Evolutionary conservation across 208 protist species (phyloP), one percentile per base, ranked within the genome.

Genomic region (Leishmania aethiopica): DNA sequence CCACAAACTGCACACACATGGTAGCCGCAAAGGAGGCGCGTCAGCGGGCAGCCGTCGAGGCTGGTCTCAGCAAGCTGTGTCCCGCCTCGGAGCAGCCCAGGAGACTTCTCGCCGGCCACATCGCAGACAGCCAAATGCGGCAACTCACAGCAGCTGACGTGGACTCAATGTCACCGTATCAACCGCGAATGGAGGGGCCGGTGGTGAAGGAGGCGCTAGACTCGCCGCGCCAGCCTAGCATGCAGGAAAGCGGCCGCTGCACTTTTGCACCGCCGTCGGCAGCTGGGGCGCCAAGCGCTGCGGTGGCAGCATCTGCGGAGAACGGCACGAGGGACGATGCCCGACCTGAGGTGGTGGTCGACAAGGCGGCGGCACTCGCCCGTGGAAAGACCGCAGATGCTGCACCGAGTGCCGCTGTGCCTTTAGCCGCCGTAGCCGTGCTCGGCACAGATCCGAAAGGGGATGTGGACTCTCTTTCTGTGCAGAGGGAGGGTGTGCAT

Each of bases 1-100:
- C 69, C 2, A 80, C 81, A 0, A 84, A 84, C 66, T 37, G 66
- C 59, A 78, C 81, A 1, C 81, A 84, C 53, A 59, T 32, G 25
- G 47, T 57, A 2, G 81, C 81, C 1, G 69, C 81, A n/a, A 77
- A 57, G 75, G 66, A 55, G 42, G 66, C 81, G 42, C 42, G 49
- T 3, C 55, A 77, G 69, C 66, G 45, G 32, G n/a, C 49, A 42
- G 32, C 32, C 0, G 13, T 55, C 17, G 19, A 25, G 6, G 47
- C 72, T 11, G 49, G 7, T 5, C 13, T 32, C n/a, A 22, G 19
- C 49, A 55, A 51, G 37, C 1, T n/a, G 22, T 47, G 19, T 17
- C 13, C 37, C 42, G 7, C 37, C 6, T n/a, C 15, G 5, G 67
- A 73, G 37, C 40, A n/a, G 22, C 37, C 67, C 42, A 25, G 67